Evolutionary conservation across 495 filamentous ascomycete species (phyloP).

Genomic region (Tuber microsphaerosporum): DNA sequence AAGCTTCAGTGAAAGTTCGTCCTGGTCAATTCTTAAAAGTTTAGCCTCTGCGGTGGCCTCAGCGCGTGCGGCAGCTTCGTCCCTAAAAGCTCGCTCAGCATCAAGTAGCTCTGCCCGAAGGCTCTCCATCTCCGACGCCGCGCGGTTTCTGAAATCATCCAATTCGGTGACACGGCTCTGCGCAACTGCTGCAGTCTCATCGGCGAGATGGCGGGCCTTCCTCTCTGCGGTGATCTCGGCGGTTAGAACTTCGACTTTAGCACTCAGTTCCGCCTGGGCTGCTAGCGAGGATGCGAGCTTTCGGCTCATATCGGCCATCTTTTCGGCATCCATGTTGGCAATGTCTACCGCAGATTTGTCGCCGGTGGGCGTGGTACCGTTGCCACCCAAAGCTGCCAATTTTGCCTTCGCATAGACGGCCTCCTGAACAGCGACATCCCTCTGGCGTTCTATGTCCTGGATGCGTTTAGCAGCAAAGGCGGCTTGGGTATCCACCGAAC

Average conservation of each 20-base stretch:
- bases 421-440: conserved; percentile 84
- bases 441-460: conserved; percentile 84
- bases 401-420: conserved; percentile 92
- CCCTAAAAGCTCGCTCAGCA: conserved; percentile 62
- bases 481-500: conserved; percentile 76
- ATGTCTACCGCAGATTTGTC: conserved; percentile 32
- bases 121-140: conserved; percentile 71
- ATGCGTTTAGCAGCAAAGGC: conserved; percentile 76
- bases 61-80: conserved; percentile 65
- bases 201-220: conserved; percentile 70
- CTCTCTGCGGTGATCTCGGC: conserved; percentile 72
- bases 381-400: conserved; percentile 56
- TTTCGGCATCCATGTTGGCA: conserved; percentile 39
- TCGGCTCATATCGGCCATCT: conserved; percentile 62
- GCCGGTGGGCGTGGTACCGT: conserved; percentile 22
- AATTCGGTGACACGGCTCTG: conserved; percentile 75
- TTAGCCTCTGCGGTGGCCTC: conserved; percentile 69
- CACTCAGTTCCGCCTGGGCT: conserved; percentile 65
- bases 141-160: conserved; percentile 71
- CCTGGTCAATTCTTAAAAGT: conserved; percentile 72
- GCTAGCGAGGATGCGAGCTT: conserved; percentile 75
- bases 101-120: conserved; percentile 78
- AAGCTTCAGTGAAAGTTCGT: conserved; percentile 65
- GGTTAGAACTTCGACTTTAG: conserved; percentile 58
- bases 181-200: conserved; percentile 76